phyloP scores from a whole-genome alignment of 2,329 filamentous ascomycete genomes.

The Cytospora chrysosperma region DNA sequence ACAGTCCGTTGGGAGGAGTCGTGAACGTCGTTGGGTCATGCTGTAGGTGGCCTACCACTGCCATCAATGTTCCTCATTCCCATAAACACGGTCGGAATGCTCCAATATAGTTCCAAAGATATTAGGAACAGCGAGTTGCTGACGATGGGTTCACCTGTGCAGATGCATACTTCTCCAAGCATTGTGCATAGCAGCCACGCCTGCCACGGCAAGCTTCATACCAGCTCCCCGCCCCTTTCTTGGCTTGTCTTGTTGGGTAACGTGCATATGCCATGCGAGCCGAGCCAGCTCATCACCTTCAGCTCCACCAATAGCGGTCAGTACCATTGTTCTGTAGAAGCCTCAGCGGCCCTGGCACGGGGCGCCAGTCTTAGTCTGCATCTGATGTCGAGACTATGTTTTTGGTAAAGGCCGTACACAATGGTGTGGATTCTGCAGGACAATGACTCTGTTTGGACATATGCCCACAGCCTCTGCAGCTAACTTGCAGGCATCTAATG shows the following conservation, averaged over 20 bases:
- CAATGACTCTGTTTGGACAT: neutral
- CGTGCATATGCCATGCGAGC: neutral
- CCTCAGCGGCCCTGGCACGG: neutral
- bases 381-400: neutral
- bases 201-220: too few relatives aligned
- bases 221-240: neutral
- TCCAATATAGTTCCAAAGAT: neutral
- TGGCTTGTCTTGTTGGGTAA: neutral
- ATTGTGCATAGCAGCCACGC: too few relatives aligned
- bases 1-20: neutral
- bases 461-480: neutral
- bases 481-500: too few relatives aligned
- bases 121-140: neutral
- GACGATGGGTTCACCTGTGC: neutral
- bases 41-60: neutral
- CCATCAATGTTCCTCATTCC: neutral
- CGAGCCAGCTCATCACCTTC: neutral
- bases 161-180: too few relatives aligned
- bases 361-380: neutral
- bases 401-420: neutral
- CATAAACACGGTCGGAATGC: neutral
- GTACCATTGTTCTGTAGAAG: neutral
- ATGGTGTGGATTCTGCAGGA: neutral
- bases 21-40: too few relatives aligned
- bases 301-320: neutral